Percentiles rank a stretch among this genome's conserved stretches.
These are phyloP conservation scores for Heliamphora pulchella DNA, from an alignment of 179 eudicot species.

Conservation along the genomic window DNA sequence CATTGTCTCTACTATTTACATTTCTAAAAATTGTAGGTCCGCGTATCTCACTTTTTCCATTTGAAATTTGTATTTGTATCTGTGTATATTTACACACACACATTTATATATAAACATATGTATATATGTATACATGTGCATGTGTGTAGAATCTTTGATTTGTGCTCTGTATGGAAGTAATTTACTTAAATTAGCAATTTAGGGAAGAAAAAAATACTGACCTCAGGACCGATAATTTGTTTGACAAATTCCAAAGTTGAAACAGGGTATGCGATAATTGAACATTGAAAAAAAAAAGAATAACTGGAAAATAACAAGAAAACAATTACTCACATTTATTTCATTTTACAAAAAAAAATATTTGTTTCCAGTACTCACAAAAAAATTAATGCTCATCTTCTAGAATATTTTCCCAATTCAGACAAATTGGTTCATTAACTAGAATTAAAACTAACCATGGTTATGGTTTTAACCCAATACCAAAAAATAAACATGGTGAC, in stretches of 20 bases:
- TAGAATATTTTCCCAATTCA: neutral
- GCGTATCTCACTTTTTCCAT: neutral
- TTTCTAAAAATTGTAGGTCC: neutral
- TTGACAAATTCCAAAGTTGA: too few species aligned
- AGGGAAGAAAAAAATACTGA: neutral
- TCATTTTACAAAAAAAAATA: neutral
- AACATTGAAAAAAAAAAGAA: neutral
- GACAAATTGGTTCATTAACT: neutral
- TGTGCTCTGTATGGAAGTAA: neutral
- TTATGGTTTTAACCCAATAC: neutral
- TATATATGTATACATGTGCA: neutral
- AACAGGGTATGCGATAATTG: neutral
- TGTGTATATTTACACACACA: neutral
- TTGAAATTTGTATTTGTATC: too few species aligned
- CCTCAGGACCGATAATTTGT: neutral
- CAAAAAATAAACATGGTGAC: neutral
- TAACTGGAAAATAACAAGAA: neutral
- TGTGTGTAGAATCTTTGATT: neutral
- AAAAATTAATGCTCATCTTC: neutral
- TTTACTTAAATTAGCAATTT: neutral
- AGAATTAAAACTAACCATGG: slow-evolving; percentile 5
- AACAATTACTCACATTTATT: neutral
- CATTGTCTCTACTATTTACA: neutral
- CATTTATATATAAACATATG: too few species aligned
- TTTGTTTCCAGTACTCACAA: neutral